Evolutionary conservation across 2,329 filamentous ascomycete genomes (phyloP), one percentile per base, ranked within the genome.

Genomic region (Verticillium longisporum): DNA sequence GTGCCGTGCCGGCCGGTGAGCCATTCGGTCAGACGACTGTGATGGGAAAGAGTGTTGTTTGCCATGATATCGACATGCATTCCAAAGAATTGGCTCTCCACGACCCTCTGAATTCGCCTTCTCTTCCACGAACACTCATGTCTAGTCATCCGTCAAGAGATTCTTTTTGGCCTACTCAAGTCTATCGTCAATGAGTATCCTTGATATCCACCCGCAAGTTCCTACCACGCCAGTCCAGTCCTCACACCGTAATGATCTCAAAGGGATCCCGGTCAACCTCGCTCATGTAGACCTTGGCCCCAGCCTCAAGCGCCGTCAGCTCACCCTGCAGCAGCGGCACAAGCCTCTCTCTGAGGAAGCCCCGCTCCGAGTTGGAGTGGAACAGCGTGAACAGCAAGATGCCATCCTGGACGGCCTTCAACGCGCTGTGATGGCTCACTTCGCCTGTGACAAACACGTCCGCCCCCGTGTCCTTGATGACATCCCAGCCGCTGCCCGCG

Each of bases 401-500:
- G 1, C 93, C 93, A 62, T 88, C 84, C 78, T 97, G 93, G 33
- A 90, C 91, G 1, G 92, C 91, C 45, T 90, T 86, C 61, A 99
- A 82, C 3, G 94, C 92, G 65, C 95, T 92, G 72, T 99, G 95
- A 72, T 99, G 95, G 69, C 86, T 90, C 80, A 98, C 85, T 77
- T 99, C 95, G 1, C 95, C 95, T 0, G 92, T 98, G 67, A 99
- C 90, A 4, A 96, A 76, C 45, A 98, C 74, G 69, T 97, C 92
- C 0, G 92, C 91, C 53, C 84, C 78, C 2, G 87, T 78, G 50
- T 83, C 82, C 64, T 86, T 85, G 62, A 97, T 83, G 21, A 98
- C 82, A 45, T 88, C 85, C 1, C 88, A 89, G 0, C 95, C 95
- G 6, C 90, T 95, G 1, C 95, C 95, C 0, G 95, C 94, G 68